Evolutionary conservation across 176 grass and related monocot species (phyloP), one percentile per base, ranked within the genome.

Genomic region (Oropetium thomaeum): DNA sequence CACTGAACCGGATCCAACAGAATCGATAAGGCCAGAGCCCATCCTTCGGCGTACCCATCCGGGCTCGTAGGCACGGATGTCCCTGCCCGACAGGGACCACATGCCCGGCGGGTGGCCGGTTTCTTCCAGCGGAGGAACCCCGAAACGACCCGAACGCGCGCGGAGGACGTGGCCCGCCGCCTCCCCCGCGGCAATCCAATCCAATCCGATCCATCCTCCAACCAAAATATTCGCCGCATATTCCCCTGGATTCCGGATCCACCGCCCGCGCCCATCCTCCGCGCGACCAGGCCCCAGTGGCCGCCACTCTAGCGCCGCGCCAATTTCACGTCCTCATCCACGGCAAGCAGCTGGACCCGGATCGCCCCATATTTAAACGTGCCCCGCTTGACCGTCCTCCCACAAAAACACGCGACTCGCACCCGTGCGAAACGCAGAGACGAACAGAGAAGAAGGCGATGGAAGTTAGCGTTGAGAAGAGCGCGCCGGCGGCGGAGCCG

Each of bases 141-240:
- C n/a, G n/a, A n/a, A n/a, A n/a, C n/a, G n/a, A n/a, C n/a, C n/a
- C n/a, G n/a, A n/a, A n/a, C n/a, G n/a, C n/a, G 31, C 19, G 25
- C 75, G 40, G 7, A 10, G 51, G 32, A 62, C 77, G 66, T 68
- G 71, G 74, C 74, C 44, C 19, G 33, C 44, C 19, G 33, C 33
- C 62, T 23, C 22, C 76, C 11, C 53, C 72, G 70, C 39, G 41
- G 38, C 58, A 49, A 28, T 32, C 47, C 58, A 49, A 28, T 32
- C 41, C 80, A 73, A 55, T 53, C 55, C 70, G 44, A 61, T 40
- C 64, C 33, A 26, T 10, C 66, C 43, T 38, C 35, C 67, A 78
- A 78, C 73, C 34, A 31, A 77, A 74, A 81, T 81, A 81, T 75
- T 27, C 80, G 33, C 28, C 57, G 89, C 69, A 88, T 91, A 91